A percentile compares a stretch with the other conserved stretches of the same genome.
phyloP scores from a whole-genome alignment of 2,329 filamentous ascomycete genomes.

The Penicillium sp. region DNA sequence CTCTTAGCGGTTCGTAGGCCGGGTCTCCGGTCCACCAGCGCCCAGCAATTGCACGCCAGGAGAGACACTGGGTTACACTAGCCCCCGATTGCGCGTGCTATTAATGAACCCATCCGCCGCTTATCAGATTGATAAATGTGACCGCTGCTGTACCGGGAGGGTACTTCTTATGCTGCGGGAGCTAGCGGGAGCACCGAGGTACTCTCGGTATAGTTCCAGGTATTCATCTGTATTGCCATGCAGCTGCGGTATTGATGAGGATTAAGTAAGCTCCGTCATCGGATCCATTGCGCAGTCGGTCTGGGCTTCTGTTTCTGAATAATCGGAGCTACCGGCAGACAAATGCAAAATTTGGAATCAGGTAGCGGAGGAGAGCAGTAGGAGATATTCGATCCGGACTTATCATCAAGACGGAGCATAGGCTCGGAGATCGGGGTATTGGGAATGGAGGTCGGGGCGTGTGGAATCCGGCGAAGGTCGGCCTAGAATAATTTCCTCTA shows the following conservation, averaged over 20 bases:
- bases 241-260: neutral
- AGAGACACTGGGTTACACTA: constrained; percentile 6
- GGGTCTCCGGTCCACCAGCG: constrained; percentile 8
- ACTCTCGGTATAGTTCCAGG: constrained; percentile 3
- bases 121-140: constrained; percentile 21
- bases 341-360: neutral
- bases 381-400: neutral
- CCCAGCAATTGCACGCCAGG: neutral
- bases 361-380: neutral
- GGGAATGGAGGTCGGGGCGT: constrained; percentile 7
- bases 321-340: constrained; percentile 4
- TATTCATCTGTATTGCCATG: neutral
- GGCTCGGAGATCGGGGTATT: constrained; percentile 5
- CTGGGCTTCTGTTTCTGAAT: constrained; percentile 8
- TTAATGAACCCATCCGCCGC: neutral
- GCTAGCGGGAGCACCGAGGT: neutral
- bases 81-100: constrained; percentile 8
- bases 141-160: constrained; percentile 1
- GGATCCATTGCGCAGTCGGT: constrained; percentile 15
- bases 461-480: constrained; percentile 19
- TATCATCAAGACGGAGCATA: no score
- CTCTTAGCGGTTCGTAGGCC: neutral
- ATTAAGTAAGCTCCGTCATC: constrained; percentile 21
- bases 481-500: constrained; percentile 14
- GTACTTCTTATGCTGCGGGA: constrained; percentile 1